Evolutionary conservation across 2,329 filamentous ascomycete genomes (phyloP).

Genomic region (Diplodia intermedia): DNA sequence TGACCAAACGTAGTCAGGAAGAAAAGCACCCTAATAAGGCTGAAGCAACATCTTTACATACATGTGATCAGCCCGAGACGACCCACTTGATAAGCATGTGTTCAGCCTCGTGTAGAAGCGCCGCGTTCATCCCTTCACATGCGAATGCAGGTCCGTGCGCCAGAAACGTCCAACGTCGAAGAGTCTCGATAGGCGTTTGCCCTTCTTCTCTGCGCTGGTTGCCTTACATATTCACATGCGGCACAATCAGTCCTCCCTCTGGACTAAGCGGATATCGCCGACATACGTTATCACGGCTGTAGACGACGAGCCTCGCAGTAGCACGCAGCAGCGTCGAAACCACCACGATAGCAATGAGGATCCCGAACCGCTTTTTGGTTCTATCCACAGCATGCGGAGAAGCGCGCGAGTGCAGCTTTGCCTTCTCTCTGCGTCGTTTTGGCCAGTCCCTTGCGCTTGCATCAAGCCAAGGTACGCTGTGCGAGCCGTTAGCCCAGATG

Average conservation of each 20-base stretch:
- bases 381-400: background rate
- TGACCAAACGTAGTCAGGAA: no score
- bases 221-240: constrained; percentile 1
- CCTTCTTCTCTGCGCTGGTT: background rate
- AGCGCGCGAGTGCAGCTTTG: background rate
- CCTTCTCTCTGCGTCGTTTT: background rate
- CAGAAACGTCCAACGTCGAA: background rate
- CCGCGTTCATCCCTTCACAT: background rate
- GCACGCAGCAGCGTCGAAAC: background rate
- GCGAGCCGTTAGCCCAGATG: background rate
- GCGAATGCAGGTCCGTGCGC: background rate
- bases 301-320: background rate
- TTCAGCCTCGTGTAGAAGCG: background rate
- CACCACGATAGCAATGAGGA: no score
- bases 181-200: background rate
- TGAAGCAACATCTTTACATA: background rate
- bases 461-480: background rate
- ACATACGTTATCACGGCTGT: background rate
- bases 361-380: background rate
- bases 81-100: background rate
- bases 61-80: background rate
- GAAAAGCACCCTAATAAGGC: background rate
- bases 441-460: background rate
- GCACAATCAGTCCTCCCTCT: background rate
- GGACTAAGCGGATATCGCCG: background rate